phyloP scores from a whole-genome alignment of 805 yeast species.

The Schwanniomyces sp. region DNA sequence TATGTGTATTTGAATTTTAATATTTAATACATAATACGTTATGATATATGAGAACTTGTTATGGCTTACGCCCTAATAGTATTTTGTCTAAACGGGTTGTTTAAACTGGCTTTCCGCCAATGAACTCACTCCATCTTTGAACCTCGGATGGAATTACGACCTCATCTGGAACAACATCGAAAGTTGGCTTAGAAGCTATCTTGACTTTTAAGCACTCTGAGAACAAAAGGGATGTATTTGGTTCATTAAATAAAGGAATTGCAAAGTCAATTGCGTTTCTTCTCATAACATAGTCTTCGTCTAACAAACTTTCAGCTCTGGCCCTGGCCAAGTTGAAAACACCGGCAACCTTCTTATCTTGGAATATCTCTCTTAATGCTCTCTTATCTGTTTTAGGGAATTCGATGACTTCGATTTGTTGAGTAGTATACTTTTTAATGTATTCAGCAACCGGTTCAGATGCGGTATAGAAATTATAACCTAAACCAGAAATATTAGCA shows the following conservation, averaged over 20 bases:
- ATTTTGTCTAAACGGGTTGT: not conserved
- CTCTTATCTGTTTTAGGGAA: conserved; percentile 94
- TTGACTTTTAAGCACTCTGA: conserved; percentile 78
- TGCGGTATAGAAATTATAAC: conserved; percentile 81
- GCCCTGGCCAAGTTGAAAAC: conserved; percentile 91
- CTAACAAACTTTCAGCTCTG: conserved; percentile 81
- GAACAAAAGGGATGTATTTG: conserved; percentile 85
- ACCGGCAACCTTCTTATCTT: conserved; percentile 75
- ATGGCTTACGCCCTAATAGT: not conserved
- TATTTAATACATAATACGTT: not conserved
- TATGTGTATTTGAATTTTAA: not conserved
- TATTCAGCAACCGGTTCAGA: conserved; percentile 66
- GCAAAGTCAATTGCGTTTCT: conserved; percentile 98
- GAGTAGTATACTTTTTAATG: conserved; percentile 50
- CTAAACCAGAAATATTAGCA: conserved; percentile 62
- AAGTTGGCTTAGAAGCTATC: conserved; percentile 54
- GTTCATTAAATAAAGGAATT: conserved; percentile 94
- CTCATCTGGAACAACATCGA: conserved; percentile 36
- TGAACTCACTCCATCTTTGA: conserved; percentile 93
- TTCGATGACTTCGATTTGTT: conserved; percentile 65
- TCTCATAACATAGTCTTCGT: conserved; percentile 96
- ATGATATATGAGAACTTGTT: not conserved
- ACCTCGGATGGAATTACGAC: conserved; percentile 82
- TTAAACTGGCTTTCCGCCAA: conserved; percentile 88
- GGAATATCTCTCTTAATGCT: conserved; percentile 90